Percentiles rank a stretch among this genome's conserved stretches.
Evolutionary conservation across 2,329 filamentous ascomycete genomes (phyloP).

Genomic region (Corinectria fuckeliana): DNA sequence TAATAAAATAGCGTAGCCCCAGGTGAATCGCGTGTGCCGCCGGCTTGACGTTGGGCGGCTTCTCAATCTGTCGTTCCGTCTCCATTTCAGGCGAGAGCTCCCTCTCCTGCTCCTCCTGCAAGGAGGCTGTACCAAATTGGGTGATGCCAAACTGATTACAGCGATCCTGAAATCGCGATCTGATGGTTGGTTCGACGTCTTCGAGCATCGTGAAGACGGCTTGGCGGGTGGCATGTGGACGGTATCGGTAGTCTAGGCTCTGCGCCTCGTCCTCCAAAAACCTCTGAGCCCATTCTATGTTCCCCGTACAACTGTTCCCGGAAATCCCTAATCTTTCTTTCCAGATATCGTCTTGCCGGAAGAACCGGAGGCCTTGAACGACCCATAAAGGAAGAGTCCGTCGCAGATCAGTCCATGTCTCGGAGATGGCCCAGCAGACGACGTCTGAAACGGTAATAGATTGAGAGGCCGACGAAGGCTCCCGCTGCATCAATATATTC

Average conservation of each 20-base stretch:
- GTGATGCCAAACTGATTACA: conserved; percentile 20
- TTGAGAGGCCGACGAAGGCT: fast-evolving
- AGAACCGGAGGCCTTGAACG: conserved; percentile 37
- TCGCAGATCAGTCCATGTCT: conserved; percentile 23
- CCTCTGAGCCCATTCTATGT: conserved; percentile 39
- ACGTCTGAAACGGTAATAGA: conserved; percentile 60
- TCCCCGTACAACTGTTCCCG: background rate
- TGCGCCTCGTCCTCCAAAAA: conserved; percentile 64
- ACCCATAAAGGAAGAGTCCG: conserved; percentile 50
- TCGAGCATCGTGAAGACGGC: background rate
- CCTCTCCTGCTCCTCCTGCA: conserved; percentile 73
- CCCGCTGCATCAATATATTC: conserved; percentile 50
- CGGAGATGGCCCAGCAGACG: conserved; percentile 61
- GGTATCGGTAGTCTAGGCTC: conserved; percentile 59
- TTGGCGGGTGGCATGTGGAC: conserved; percentile 35
- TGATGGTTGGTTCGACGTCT: fast-evolving
- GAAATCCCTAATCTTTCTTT: background rate
- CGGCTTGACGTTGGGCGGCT: conserved; percentile 39
- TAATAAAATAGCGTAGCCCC: conserved; percentile 50
- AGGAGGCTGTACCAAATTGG: conserved; percentile 16
- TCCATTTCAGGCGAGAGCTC: conserved; percentile 71
- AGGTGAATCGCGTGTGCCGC: conserved; percentile 47
- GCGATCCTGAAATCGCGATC: background rate
- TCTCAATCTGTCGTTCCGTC: conserved; percentile 61
- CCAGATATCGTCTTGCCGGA: conserved; percentile 50